phyloP scores from a whole-genome alignment of 2,329 filamentous ascomycete genomes.

The Sordariomycetes sp. region DNA sequence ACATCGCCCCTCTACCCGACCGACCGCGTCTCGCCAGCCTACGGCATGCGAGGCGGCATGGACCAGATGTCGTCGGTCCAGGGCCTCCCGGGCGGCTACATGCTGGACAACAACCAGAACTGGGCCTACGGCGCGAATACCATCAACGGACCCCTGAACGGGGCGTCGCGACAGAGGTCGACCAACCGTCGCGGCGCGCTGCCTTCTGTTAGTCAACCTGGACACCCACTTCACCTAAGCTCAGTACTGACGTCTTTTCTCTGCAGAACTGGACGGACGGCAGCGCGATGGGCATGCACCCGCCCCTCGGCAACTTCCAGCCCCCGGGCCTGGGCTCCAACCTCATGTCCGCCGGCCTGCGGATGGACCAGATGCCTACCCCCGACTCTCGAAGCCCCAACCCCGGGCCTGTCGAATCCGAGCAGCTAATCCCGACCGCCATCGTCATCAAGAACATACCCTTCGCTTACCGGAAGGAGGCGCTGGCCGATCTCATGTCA shows the following conservation, averaged over 20 bases:
- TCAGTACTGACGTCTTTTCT: background rate
- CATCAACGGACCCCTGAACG: conserved; percentile 51
- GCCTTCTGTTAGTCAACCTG: conserved; percentile 50
- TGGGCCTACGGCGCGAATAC: conserved; percentile 63
- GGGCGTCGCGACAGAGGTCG: conserved; percentile 37
- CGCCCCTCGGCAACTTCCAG: conserved; percentile 19
- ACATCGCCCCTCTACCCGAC: conserved; percentile 54
- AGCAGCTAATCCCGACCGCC: conserved; percentile 92
- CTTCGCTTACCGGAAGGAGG: conserved; percentile 95
- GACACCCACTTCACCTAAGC: background rate
- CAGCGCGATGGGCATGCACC: conserved; percentile 24
- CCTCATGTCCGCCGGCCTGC: conserved; percentile 24
- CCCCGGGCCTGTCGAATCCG: conserved; percentile 37
- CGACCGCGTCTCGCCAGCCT: conserved; percentile 47
- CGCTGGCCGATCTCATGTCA: conserved; percentile 84
- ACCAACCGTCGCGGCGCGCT: conserved; percentile 47
- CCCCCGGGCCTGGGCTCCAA: conserved; percentile 19
- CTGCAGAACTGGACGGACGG: conserved; percentile 35
- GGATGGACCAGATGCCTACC: conserved; percentile 18
- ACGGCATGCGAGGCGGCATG: conserved; percentile 41
- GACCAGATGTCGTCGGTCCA: conserved; percentile 26
- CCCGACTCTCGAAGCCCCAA: conserved; percentile 19
- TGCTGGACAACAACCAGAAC: conserved; percentile 53
- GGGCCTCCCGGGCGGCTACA: conserved; percentile 26
- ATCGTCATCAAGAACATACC: conserved; percentile 99